Conservation (phyloP, 176 grass and related monocot genomes). For the Oryza longistaminata region DNA sequence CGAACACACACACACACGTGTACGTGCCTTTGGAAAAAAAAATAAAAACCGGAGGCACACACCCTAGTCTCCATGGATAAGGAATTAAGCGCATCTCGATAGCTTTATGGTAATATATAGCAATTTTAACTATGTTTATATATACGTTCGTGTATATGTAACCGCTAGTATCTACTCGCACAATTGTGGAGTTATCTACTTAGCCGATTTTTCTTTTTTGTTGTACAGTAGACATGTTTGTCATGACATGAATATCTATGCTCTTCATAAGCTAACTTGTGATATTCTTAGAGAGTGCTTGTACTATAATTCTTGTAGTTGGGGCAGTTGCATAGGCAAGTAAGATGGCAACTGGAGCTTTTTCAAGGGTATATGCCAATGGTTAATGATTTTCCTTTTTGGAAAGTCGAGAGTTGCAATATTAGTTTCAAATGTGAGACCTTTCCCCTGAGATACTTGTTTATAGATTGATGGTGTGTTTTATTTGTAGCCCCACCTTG, state of each 20-base stretch:
- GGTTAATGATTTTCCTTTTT: not conserved
- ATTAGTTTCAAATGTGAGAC: conserved; percentile 2
- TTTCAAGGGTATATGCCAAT: not conserved
- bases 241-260: conserved; percentile 27
- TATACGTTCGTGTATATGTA: not conserved
- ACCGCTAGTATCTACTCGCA: not conserved
- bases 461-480: not conserved
- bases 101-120: not conserved
- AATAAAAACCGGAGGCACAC: not conserved
- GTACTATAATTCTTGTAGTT: not conserved
- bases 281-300: not conserved
- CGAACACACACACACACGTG: not conserved
- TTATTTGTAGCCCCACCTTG: conserved; percentile 11
- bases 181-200: no score
- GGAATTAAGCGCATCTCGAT: not conserved
- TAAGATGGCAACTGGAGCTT: not conserved
- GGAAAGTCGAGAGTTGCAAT: not conserved
- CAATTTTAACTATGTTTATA: not conserved
- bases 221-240: not conserved
- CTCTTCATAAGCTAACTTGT: not conserved
- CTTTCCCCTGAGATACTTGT: not conserved
- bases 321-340: no score
- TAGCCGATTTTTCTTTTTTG: no score
- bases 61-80: not conserved
- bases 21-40: not conserved